Evolutionary conservation across 148 eudicot species (phyloP), one percentile per base, ranked within the genome.

Genomic region (Pouteria glomerata): DNA sequence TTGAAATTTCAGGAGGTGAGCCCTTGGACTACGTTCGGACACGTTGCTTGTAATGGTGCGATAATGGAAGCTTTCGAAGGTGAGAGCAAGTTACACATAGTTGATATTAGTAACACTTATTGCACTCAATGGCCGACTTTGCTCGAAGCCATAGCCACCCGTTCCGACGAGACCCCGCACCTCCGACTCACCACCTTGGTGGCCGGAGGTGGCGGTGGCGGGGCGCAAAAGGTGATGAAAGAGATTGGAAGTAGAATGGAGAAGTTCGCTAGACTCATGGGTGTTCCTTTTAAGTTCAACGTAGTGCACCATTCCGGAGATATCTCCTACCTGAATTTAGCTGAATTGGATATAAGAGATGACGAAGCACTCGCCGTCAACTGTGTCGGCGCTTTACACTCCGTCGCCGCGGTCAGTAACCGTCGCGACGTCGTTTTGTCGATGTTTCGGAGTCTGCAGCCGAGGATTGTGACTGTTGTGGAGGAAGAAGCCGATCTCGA

Each of bases 41-140:
- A 95, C 70, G 99, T 95, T 29, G 97, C 99, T 0, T 78, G 85
- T 33, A 95, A 95, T 37, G 99, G 97, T 0, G 94, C 97, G 0
- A 85, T 95, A 58, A 81, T 95, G 68, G 99, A 95, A 19, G 92
- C 92, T 0, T 61, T 95, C 0, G 99, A 95, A 47, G 93, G 94
- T 0, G 92, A 90, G 44, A 26, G 67, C 4, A 88, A 83, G 26
- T 57, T 96, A 0, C 99, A 96, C 47, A 88, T 96, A n/a, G 71
- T 96, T 26, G 99, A 96, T 57, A 68, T 96, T 15, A 88, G 94
- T 55, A 88, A 85, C 78, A 92, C 99, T 0, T 88, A 72, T 53
- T 96, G 99, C 73, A 92, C 99, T 1, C 99, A 96, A 51, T 96
- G 99, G 99, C 99, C 99, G 0, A 96, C 99, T n/a, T 73, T 96